Evolutionary conservation across 106 monocot genomes (phyloP).

Genomic region (Phalaenopsis equestris): DNA sequence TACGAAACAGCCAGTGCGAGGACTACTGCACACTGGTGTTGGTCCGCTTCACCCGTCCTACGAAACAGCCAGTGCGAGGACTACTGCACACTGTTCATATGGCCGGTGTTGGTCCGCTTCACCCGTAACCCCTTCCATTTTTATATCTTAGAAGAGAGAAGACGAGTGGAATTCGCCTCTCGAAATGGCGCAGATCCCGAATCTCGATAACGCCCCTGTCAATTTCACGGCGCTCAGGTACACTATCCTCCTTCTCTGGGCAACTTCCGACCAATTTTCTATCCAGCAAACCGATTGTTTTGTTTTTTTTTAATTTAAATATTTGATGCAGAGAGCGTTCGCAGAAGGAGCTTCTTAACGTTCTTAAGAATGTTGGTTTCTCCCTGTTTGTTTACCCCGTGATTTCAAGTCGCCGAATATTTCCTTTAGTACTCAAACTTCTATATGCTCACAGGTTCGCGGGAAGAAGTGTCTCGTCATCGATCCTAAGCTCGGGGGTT

Average conservation of each 20-base stretch:
- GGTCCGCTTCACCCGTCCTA: not conserved
- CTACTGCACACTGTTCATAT: not conserved
- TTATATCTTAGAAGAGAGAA: not conserved
- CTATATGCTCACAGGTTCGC: conserved; percentile 39
- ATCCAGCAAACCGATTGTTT: not conserved
- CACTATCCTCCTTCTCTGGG: not conserved
- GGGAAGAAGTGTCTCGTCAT: conserved; percentile 92
- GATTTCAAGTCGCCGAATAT: not conserved
- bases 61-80: too few species aligned
- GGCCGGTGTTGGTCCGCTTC: not conserved
- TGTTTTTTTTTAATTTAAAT: too few species aligned
- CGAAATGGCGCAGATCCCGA: conserved; percentile 90
- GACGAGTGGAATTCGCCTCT: too few species aligned
- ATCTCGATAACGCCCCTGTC: conserved; percentile 76
- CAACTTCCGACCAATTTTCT: conserved; percentile 4
- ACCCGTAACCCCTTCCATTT: not conserved
- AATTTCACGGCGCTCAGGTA: conserved; percentile 77
- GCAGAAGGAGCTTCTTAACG: conserved; percentile 84
- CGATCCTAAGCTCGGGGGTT: conserved; percentile 77
- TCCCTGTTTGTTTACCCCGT: too few species aligned
- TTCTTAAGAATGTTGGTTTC: conserved; percentile 58
- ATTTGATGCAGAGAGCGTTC: conserved; percentile 58
- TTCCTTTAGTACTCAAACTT: not conserved
- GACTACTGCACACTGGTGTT: not conserved
- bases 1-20: too few species aligned